Base-by-base conservation (phyloP, 345 rosid genomes). In the Ceriops tagal region DNA sequence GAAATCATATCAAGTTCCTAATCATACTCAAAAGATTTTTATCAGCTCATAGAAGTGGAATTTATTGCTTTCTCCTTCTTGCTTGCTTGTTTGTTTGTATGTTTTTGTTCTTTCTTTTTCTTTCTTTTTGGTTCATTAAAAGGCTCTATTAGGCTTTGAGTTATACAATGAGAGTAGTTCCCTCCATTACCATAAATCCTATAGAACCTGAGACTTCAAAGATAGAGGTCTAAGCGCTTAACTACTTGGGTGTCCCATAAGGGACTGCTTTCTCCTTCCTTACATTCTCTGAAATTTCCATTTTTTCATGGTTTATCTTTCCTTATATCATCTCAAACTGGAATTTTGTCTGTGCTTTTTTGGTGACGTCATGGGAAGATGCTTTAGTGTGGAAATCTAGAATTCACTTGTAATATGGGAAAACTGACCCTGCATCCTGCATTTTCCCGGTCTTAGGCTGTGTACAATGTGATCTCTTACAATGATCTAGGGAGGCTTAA, bases 391-490 rank as follows among this genome's bases (percentile, higher is more conserved):
- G 49, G 49, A 43, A 13, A 43, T 43, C 49, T 11, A 13, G 18
- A 43, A 43, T 43, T 1, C 1, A 13, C 19, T 43, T 43, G 18
- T 43, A 43, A 43, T 43, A 13, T 43, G 49, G 49, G 49, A 43
- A 43, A 13, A 43, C 49, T 43, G 19, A 43, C 19, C 49, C 49
- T 43, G 18, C 49, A 43, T 15, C 49, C 49, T 43, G 49, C 24
- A 62, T 59, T 58, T 11, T 34, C 58, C 65, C 70, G 76, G 34
- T 70, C 69, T 22, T 69, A 93, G 98, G 88, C 85, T 4, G 87
- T 78, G 8, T 93, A 87, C 79, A 89, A 93, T 77, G 96, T 93
- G 72, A 88, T 87, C 34, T 73, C 84, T 78, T 93, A 93, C 74
- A 78, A 68, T 52, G 90, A 86, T 69, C 77, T 47, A 72, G 77